Evolutionary conservation across 352 stramenopile species (phyloP).

Genomic region (Phytophthora meadii): DNA sequence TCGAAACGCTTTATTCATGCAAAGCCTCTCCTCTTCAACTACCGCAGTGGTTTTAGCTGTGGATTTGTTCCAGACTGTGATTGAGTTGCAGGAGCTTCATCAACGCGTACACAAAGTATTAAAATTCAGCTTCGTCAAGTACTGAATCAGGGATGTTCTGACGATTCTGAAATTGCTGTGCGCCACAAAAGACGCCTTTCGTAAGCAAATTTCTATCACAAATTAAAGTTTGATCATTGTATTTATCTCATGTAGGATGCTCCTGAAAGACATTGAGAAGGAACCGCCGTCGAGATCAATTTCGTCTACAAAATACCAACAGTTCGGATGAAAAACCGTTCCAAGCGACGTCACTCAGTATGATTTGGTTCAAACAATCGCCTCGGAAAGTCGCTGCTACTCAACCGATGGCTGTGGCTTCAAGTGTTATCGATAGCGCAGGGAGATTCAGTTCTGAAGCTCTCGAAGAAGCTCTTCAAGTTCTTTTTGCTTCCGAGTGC

Average conservation of each 20-base stretch:
- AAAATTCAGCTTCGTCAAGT: neutral
- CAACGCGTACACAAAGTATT: neutral
- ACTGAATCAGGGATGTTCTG: neutral
- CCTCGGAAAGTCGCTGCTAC: too few species aligned
- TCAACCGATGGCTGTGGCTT: too few species aligned
- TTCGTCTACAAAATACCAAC: too few species aligned
- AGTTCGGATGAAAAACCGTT: too few species aligned
- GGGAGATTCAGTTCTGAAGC: neutral
- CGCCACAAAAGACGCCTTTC: neutral
- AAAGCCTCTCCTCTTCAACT: neutral
- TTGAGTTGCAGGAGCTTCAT: constrained; percentile 4
- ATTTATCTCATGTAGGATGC: neutral
- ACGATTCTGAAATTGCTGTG: neutral
- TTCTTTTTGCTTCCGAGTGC: constrained; percentile 42
- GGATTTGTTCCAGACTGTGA: constrained; percentile 2
- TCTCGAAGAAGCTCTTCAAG: constrained; percentile 18
- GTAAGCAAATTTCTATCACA: neutral
- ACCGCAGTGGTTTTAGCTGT: neutral
- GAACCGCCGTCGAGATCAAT: too few species aligned
- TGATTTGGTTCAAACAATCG: too few species aligned
- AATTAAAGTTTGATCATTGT: constrained; percentile 5
- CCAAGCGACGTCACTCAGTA: too few species aligned
- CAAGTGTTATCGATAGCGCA: neutral
- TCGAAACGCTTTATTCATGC: constrained; percentile 26
- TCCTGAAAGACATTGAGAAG: neutral